These are phyloP conservation scores for Erigeron philadelphicus DNA, from an alignment of 140 eudicot species.

Conservation along the genomic window DNA sequence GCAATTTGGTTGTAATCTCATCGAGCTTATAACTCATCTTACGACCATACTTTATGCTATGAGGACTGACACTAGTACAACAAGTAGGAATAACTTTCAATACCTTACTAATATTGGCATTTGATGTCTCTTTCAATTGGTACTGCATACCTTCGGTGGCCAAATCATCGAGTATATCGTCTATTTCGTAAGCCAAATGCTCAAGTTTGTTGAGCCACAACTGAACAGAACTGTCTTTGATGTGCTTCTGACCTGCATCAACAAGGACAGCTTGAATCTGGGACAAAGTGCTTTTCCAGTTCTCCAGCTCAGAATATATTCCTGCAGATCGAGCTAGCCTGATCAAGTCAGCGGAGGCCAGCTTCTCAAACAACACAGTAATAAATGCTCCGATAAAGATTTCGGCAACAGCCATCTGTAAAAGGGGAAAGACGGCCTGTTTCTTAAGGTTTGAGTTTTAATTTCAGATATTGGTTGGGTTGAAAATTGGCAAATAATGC, in stretches of 20 bases:
- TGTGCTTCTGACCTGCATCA: constrained; percentile 19
- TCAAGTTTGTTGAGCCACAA: constrained; percentile 1
- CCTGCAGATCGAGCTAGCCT: constrained; percentile 20
- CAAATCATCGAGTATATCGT: constrained; percentile 20
- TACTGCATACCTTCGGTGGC: constrained; percentile 17
- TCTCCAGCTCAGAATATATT: constrained; percentile 17
- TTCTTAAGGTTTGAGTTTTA: neutral
- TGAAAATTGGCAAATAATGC: neutral
- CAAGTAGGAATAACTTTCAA: neutral
- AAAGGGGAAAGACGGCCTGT: too few relatives aligned
- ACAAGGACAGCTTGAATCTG: constrained; percentile 17
- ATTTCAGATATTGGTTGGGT: neutral
- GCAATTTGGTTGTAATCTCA: constrained; percentile 12
- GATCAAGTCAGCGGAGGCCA: constrained; percentile 13
- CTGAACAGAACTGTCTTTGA: constrained; percentile 6
- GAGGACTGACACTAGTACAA: neutral
- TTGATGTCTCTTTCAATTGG: neutral
- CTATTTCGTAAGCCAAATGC: constrained; percentile 20
- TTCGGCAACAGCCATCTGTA: constrained; percentile 4
- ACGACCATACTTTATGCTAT: neutral
- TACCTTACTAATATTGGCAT: constrained; percentile 12
- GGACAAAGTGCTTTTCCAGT: neutral
- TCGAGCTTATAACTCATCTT: constrained; percentile 9
- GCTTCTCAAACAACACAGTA: constrained; percentile 9
- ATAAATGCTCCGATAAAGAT: constrained; percentile 9